Conservation (phyloP, 1,139 yeast species). For the Taiozyma sp. region DNA sequence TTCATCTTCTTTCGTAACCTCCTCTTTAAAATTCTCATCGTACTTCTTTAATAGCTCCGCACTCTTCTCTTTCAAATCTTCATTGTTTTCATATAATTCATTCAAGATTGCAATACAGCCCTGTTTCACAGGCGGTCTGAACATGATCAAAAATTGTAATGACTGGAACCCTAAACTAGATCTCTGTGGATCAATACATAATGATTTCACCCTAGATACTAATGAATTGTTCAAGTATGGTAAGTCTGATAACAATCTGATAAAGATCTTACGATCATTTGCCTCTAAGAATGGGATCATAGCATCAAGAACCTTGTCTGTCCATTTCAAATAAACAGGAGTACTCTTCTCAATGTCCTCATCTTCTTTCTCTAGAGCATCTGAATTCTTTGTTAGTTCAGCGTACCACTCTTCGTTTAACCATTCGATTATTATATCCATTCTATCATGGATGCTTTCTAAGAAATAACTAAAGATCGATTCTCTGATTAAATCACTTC, state of each 20-base stretch:
- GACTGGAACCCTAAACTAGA: constrained; percentile 75
- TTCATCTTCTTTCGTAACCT: neutral
- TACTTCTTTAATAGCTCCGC: constrained; percentile 31
- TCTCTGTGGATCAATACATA: constrained; percentile 85
- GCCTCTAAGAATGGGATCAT: constrained; percentile 81
- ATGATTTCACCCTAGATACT: constrained; percentile 58
- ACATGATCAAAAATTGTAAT: constrained; percentile 76
- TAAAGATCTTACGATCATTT: constrained; percentile 70
- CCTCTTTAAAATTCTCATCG: constrained; percentile 6
- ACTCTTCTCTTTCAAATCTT: constrained; percentile 50
- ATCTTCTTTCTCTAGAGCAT: constrained; percentile 13
- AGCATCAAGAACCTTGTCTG: constrained; percentile 67
- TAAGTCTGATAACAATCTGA: constrained; percentile 79
- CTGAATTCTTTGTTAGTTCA: constrained; percentile 40
- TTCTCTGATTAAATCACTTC: constrained; percentile 60
- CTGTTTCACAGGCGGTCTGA: constrained; percentile 77
- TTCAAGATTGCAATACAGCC: constrained; percentile 61
- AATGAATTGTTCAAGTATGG: constrained; percentile 65
- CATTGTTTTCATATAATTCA: constrained; percentile 47
- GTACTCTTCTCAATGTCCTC: constrained; percentile 29
- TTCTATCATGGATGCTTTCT: constrained; percentile 63
- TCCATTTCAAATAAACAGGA: constrained; percentile 60
- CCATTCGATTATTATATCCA: constrained; percentile 88
- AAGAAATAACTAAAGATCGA: constrained; percentile 70
- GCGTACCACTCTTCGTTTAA: constrained; percentile 93